phyloP scores from a whole-genome alignment of 2,329 filamentous ascomycete genomes.

The Hypoxylon rubiginosum region DNA sequence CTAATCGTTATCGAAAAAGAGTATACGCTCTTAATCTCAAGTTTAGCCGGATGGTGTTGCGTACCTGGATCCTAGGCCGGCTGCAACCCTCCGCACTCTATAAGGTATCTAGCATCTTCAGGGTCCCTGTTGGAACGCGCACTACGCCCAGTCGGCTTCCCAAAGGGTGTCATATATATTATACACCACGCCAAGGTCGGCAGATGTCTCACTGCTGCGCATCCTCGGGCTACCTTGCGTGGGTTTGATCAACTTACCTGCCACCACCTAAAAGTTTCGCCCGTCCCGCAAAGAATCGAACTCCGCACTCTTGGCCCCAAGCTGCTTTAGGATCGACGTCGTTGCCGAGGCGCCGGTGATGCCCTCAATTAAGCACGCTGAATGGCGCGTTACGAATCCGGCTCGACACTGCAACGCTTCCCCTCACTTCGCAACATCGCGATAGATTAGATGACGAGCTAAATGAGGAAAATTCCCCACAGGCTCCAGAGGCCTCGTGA shows the following conservation, averaged over 20 bases:
- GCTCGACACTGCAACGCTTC: conserved; percentile 23
- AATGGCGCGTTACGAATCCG: conserved; percentile 23
- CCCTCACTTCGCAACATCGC: conserved; percentile 31
- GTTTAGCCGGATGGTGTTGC: conserved; percentile 39
- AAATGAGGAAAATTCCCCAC: conserved; percentile 25
- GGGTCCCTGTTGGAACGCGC: conserved; percentile 25
- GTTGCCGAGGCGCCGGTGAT: conserved; percentile 33
- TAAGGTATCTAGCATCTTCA: conserved; percentile 26
- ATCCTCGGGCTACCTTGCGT: conserved; percentile 1
- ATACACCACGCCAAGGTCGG: conserved; percentile 42
- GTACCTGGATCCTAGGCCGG: conserved; percentile 38
- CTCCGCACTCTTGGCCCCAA: conserved; percentile 37
- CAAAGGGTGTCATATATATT: conserved; percentile 37
- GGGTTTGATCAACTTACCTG: conserved; percentile 25
- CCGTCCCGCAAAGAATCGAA: conserved; percentile 2
- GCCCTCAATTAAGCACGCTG: conserved; percentile 14
- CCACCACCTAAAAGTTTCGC: conserved; percentile 15
- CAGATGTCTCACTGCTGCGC: conserved; percentile 33
- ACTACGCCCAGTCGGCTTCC: conserved; percentile 30
- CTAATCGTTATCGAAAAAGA: conserved; percentile 42
- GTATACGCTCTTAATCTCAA: conserved; percentile 39
- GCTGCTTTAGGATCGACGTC: conserved; percentile 9
- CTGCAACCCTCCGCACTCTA: conserved; percentile 38
- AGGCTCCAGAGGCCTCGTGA: conserved; percentile 27
- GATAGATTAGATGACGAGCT: conserved; percentile 34